phyloP scores from a whole-genome alignment of 2,329 filamentous ascomycete species.

The Diaporthe aspalathi region DNA sequence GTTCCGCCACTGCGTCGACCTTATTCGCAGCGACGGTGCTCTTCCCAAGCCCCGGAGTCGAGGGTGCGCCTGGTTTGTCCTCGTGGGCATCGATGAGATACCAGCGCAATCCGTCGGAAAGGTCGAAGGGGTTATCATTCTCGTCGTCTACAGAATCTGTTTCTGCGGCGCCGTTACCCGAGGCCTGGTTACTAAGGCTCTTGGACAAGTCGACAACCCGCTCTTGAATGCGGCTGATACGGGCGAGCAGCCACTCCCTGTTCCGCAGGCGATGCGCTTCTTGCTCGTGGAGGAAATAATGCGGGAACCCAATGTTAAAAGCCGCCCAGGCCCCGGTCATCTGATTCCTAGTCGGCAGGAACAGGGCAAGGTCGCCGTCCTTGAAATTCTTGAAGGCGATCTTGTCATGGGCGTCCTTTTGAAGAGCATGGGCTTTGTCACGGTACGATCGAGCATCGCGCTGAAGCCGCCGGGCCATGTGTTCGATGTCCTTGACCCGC shows the following conservation, averaged over 20 bases:
- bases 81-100: slow-evolving; percentile 94
- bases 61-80: slow-evolving; percentile 90
- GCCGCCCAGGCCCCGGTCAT: slow-evolving; percentile 96
- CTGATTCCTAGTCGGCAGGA: slow-evolving; percentile 94
- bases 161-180: slow-evolving; percentile 54
- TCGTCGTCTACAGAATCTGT: slow-evolving; percentile 72
- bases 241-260: slow-evolving; percentile 95
- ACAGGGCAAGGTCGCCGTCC: slow-evolving; percentile 92
- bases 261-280: slow-evolving; percentile 86
- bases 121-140: slow-evolving; percentile 96
- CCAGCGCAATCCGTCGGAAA: slow-evolving; percentile 95
- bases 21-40: slow-evolving; percentile 90
- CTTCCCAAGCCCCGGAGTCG: slow-evolving; percentile 92
- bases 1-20: slow-evolving; percentile 85
- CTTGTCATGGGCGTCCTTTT: slow-evolving; percentile 92
- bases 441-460: slow-evolving; percentile 88
- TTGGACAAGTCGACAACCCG: slow-evolving; percentile 92
- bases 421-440: slow-evolving; percentile 83
- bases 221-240: slow-evolving; percentile 91
- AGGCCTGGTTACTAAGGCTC: slow-evolving; percentile 64
- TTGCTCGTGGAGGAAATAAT: slow-evolving; percentile 95
- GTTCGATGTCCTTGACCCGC: slow-evolving; percentile 91
- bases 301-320: slow-evolving; percentile 96
- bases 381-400: slow-evolving; percentile 97
- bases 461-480: slow-evolving; percentile 92